These are phyloP conservation scores for Amphirosellinia nigrospora DNA, from an alignment of 495 filamentous ascomycete species.

Conservation along the genomic window DNA sequence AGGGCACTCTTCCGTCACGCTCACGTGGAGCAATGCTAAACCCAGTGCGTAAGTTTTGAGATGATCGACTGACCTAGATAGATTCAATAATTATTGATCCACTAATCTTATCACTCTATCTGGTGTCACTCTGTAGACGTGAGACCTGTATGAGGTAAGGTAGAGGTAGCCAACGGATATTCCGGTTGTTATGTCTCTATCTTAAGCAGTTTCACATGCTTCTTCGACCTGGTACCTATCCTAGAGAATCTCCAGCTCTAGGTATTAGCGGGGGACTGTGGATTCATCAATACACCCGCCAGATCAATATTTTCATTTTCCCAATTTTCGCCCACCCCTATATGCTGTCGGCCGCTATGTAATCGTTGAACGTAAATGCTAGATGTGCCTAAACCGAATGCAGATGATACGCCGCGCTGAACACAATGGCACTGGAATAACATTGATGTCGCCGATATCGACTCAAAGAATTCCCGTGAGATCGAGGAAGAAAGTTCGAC, in stretches of 20 bases:
- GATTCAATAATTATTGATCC: not conserved
- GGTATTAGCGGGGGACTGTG: not conserved
- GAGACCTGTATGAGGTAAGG: too few relatives aligned
- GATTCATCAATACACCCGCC: not conserved
- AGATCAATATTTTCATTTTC: not conserved
- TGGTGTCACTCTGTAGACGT: not conserved
- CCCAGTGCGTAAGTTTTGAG: not conserved
- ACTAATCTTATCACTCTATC: not conserved
- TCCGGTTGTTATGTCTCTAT: too few relatives aligned
- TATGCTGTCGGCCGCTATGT: not conserved
- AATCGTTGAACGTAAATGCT: not conserved
- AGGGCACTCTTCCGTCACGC: not conserved
- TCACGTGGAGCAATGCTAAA: not conserved
- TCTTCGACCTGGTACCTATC: not conserved
- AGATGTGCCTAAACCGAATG: constrained; percentile 2
- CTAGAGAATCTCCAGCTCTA: not conserved
- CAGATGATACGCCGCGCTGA: constrained; percentile 21
- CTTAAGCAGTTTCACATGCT: not conserved
- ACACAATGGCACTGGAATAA: not conserved
- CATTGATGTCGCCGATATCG: not conserved
- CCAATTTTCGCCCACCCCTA: not conserved
- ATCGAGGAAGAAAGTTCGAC: not conserved
- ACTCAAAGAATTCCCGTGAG: not conserved
- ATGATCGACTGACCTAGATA: not conserved
- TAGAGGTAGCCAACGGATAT: too few relatives aligned